These are phyloP conservation scores for Microdochium bolleyi DNA, from an alignment of 2,329 filamentous ascomycete genomes.

Conservation along the genomic window DNA sequence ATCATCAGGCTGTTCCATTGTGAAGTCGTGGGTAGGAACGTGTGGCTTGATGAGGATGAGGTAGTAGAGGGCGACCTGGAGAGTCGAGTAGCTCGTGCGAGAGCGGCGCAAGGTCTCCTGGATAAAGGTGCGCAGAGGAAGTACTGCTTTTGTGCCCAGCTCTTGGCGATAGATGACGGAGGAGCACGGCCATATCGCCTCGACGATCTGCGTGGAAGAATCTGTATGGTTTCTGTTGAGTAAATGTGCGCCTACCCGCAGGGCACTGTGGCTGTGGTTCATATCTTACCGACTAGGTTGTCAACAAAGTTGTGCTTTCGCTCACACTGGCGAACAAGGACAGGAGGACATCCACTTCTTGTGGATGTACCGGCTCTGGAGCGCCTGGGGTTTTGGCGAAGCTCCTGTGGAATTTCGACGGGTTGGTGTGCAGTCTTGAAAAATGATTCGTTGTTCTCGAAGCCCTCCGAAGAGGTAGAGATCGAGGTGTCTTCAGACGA, in stretches of 20 bases:
- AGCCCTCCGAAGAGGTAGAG: constrained; percentile 50
- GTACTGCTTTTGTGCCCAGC: constrained; percentile 63
- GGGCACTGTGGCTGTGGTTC: constrained; percentile 18
- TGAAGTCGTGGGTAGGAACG: constrained; percentile 76
- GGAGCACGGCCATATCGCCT: constrained; percentile 92
- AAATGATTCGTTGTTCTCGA: constrained; percentile 27
- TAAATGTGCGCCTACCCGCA: constrained; percentile 4
- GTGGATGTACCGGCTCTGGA: constrained; percentile 45
- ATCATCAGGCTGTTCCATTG: constrained; percentile 74
- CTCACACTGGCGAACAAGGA: constrained; percentile 78
- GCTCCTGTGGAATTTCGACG: constrained; percentile 46
- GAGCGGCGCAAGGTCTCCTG: constrained; percentile 94
- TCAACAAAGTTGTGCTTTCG: constrained; percentile 94
- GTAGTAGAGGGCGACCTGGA: constrained; percentile 96
- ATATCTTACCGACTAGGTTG: constrained; percentile 87
- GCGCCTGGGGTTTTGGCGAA: constrained; percentile 57
- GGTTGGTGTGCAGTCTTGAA: constrained; percentile 13
- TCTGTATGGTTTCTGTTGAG: constrained; percentile 50
- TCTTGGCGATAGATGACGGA: constrained; percentile 71
- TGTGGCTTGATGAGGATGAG: constrained; percentile 88
- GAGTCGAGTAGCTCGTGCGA: constrained; percentile 91
- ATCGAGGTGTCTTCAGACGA: constrained; percentile 60
- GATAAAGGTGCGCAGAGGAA: constrained; percentile 91
- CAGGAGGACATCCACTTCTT: constrained; percentile 58
- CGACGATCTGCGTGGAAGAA: constrained; percentile 94